Percentiles rank a stretch among this genome's conserved stretches.
Evolutionary conservation across 2,329 filamentous ascomycete genomes (phyloP).

Genomic region (Fusarium algeriense): DNA sequence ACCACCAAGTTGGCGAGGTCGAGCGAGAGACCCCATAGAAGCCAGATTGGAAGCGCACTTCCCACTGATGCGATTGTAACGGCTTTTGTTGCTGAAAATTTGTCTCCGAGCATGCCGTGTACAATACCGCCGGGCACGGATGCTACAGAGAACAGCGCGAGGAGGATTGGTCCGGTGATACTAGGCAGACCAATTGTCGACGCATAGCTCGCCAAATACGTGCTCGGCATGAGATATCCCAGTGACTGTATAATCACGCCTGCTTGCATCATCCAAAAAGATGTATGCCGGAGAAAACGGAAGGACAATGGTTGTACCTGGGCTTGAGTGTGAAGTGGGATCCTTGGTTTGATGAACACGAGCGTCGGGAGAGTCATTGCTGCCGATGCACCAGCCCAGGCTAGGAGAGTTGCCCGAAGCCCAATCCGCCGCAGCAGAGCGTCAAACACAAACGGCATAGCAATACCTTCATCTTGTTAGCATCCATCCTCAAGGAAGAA

Average conservation of each 20-base stretch:
- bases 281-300: slow-evolving; percentile 63
- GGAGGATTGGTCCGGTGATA: slow-evolving; percentile 63
- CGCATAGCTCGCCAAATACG: slow-evolving; percentile 68
- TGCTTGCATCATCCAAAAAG: slow-evolving; percentile 69
- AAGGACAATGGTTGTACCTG: slow-evolving; percentile 49
- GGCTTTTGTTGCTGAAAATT: slow-evolving; percentile 61
- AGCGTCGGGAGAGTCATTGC: slow-evolving; percentile 56
- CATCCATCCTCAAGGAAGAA: no score
- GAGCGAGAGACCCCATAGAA: slow-evolving; percentile 70
- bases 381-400: slow-evolving; percentile 57
- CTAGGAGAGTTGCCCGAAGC: slow-evolving; percentile 56
- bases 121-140: slow-evolving; percentile 67
- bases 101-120: slow-evolving; percentile 68
- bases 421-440: slow-evolving; percentile 60
- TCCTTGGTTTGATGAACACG: slow-evolving; percentile 53
- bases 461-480: slow-evolving; percentile 53
- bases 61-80: slow-evolving; percentile 67
- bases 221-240: slow-evolving; percentile 72
- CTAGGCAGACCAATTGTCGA: slow-evolving; percentile 59
- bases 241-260: slow-evolving; percentile 69
- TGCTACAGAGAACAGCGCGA: slow-evolving; percentile 69
- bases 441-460: slow-evolving; percentile 64
- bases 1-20: slow-evolving; percentile 65
- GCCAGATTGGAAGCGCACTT: slow-evolving; percentile 66
- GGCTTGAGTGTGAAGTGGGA: slow-evolving; percentile 44